phyloP scores from a whole-genome alignment of 768 basidiomycete species.

The Neoboletus brunneissimus region DNA sequence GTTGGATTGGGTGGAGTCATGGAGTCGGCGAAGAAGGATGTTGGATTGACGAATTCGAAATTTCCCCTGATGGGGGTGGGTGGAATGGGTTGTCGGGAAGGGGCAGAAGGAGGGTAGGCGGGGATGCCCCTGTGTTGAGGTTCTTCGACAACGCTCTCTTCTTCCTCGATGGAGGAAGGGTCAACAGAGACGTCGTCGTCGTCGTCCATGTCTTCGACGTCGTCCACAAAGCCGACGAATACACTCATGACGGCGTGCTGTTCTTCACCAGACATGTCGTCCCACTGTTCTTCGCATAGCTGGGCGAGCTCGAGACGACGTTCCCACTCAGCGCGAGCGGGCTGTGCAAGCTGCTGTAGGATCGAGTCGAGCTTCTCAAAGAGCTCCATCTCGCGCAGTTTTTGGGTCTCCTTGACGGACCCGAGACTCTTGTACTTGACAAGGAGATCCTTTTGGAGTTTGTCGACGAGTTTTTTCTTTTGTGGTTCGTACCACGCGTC shows the following conservation, averaged over 20 bases:
- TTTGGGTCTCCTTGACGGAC: conserved; percentile 25
- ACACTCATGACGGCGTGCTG: conserved; percentile 31
- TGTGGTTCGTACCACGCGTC: conserved; percentile 32
- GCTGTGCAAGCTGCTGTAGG: conserved; percentile 25
- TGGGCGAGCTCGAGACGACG: conserved; percentile 30
- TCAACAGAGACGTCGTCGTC: conserved; percentile 7
- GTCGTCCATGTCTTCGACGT: conserved; percentile 23
- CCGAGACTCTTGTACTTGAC: conserved; percentile 32
- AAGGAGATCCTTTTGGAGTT: conserved; percentile 31
- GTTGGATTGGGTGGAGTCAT: conserved; percentile 20
- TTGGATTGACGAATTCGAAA: conserved; percentile 30
- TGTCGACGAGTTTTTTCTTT: conserved; percentile 28
- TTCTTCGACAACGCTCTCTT: conserved; percentile 20
- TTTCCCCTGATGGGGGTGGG: conserved; percentile 19
- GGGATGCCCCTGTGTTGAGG: conserved; percentile 4
- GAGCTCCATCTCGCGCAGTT: conserved; percentile 29
- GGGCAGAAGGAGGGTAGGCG: neutral
- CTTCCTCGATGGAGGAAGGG: conserved; percentile 19
- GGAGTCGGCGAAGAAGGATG: conserved; percentile 23
- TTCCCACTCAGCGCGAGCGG: conserved; percentile 35
- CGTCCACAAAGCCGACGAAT: conserved; percentile 29
- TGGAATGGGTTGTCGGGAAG: conserved; percentile 15
- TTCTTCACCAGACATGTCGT: conserved; percentile 31
- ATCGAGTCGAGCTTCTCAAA: conserved; percentile 24
- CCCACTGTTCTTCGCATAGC: conserved; percentile 30